Conservation (phyloP, 192 early-diverging fungal genomes). For the Coemansia sp. region DNA sequence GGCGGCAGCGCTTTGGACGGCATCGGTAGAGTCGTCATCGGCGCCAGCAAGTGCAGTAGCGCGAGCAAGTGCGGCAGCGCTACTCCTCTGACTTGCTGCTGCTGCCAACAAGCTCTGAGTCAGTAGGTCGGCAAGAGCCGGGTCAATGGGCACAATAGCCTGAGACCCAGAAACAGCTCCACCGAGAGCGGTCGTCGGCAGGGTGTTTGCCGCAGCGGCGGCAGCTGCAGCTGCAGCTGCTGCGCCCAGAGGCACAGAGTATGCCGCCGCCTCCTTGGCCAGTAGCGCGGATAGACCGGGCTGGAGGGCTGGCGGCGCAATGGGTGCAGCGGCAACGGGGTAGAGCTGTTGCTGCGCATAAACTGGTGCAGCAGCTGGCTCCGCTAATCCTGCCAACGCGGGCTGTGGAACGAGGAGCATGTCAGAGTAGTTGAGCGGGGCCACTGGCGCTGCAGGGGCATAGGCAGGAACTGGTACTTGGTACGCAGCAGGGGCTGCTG, state of each 20-base stretch:
- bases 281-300: slow-evolving; percentile 7
- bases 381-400: slow-evolving; percentile 9
- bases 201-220: neutral
- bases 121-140: slow-evolving; percentile 15
- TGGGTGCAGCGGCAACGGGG: slow-evolving; percentile 24
- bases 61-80: neutral
- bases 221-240: neutral
- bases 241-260: neutral
- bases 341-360: slow-evolving; percentile 48
- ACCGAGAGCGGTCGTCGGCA: slow-evolving; percentile 5
- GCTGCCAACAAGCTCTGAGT: slow-evolving; percentile 1
- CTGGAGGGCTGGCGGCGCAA: slow-evolving; percentile 12
- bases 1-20: neutral
- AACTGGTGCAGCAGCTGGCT: slow-evolving; percentile 13
- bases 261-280: neutral
- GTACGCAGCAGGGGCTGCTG: slow-evolving; percentile 9
- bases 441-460: slow-evolving; percentile 11
- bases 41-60: neutral
- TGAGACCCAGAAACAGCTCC: slow-evolving; percentile 4
- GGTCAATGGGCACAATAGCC: slow-evolving; percentile 9
- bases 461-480: neutral
- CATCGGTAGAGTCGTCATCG: slow-evolving; percentile 16
- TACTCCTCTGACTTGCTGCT: neutral
- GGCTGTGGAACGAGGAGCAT: slow-evolving; percentile 20
- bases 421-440: slow-evolving; percentile 24